Conservation (phyloP, 2,329 filamentous ascomycete genomes). For the Penicillium sp. region DNA sequence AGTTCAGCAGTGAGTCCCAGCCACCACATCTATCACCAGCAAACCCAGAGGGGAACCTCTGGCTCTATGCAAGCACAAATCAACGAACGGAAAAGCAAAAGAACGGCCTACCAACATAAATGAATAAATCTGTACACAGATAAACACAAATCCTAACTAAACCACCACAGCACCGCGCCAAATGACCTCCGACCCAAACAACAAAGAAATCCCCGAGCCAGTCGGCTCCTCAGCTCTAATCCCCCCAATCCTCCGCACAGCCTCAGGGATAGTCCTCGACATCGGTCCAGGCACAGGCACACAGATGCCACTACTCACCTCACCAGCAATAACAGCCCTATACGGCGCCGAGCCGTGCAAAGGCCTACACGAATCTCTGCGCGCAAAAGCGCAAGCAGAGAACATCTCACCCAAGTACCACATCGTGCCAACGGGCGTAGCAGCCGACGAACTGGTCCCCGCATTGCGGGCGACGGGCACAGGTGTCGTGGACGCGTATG, state of each 20-base stretch:
- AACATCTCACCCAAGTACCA: conserved; percentile 50
- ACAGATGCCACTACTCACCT: conserved; percentile 48
- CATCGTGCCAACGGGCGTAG: conserved; percentile 49
- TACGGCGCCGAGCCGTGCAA: conserved; percentile 56
- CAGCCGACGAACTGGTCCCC: conserved; percentile 47
- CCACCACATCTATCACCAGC: not conserved
- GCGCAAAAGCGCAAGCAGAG: conserved; percentile 37
- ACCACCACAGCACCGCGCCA: conserved; percentile 5
- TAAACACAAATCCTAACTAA: not conserved
- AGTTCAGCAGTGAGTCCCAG: conserved; percentile 33
- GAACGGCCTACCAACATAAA: not conserved
- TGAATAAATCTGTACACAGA: no score
- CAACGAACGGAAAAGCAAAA: not conserved
- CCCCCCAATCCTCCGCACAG: conserved; percentile 40
- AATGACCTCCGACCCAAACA: conserved; percentile 14
- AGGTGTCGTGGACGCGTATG: conserved; percentile 31
- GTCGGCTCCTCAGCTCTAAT: conserved; percentile 39
- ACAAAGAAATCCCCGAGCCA: conserved; percentile 3
- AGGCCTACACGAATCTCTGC: conserved; percentile 47
- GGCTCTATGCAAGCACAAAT: not conserved
- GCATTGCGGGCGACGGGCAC: conserved; percentile 12
- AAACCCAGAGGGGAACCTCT: not conserved
- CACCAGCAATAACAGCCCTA: conserved; percentile 44
- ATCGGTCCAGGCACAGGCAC: conserved; percentile 54
- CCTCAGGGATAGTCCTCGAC: conserved; percentile 47